Base-by-base conservation (phyloP, 352 stramenopile species). In the Pythium sukuiense region DNA sequence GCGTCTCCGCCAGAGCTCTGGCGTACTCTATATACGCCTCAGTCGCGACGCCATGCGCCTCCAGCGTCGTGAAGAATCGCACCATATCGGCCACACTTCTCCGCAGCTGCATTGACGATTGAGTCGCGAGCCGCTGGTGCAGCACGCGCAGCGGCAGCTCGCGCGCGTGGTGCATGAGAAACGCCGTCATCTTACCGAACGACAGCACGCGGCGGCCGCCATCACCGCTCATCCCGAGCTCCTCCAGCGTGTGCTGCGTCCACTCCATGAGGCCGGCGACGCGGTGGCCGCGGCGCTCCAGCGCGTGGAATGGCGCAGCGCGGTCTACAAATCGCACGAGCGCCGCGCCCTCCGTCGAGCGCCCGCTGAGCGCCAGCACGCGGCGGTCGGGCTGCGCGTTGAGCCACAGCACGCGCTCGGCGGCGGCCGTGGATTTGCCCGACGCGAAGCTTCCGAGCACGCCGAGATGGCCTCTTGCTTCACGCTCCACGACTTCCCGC, bases 21-120 rank as follows among this genome's bases (percentile, higher is more conserved):
- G 76, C 69, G 61, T 67, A 72, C 33, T 33, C 43, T 1, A n/a
- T 54, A 64, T 90, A 93, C 18, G 73, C 65, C 2, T 77, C 62
- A 0, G 79, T 65, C 2, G 70, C 72, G 52, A 90, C 69, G 50
- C 79, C 82, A 26, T 93, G 72, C 16, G 63, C 58, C 62, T 94
- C 84, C 24, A 96, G 76, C 54, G 88, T 58, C 53, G 76, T 75
- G 63, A 96, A 93, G 68, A 89, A 79, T 30, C 83, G 78, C 53
- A 94, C 59, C 33, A 90, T 69, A 62, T 96, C 84, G 26, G 72
- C 67, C 11, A 87, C 68, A 6, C 65, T 72, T 55, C 81, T 83
- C 26, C 80, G 83, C 65, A 79, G 60, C 39, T 88, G 78, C 59
- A 88, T 45, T 13, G 71, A 71, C 29, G 68, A 76, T 26, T 74